These are phyloP conservation scores for Symbiodinium natans DNA, from an alignment of 73 alveolate species.

Conservation along the genomic window DNA sequence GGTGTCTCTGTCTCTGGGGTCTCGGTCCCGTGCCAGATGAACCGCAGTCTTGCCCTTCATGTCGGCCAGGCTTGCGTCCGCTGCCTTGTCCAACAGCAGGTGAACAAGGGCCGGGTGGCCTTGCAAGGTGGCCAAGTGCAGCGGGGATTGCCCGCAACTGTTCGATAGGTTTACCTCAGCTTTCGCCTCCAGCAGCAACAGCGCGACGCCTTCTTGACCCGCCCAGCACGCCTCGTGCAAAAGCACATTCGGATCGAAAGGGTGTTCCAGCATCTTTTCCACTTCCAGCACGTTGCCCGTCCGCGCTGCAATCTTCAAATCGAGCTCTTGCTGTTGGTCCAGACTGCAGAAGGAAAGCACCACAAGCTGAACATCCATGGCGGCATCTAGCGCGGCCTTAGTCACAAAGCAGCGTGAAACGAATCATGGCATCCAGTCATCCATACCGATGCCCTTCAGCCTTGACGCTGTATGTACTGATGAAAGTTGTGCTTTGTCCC, in stretches of 20 bases:
- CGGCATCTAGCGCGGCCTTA: neutral
- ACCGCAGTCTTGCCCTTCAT: neutral
- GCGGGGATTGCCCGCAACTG: neutral
- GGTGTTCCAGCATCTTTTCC: neutral
- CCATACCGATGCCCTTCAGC: too few species aligned
- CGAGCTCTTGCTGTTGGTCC: neutral
- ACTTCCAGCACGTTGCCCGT: neutral
- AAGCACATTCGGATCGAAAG: neutral
- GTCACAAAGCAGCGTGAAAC: neutral
- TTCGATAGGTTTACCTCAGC: neutral
- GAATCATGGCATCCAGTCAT: too few species aligned
- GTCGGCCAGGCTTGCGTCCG: neutral
- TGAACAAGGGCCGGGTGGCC: neutral
- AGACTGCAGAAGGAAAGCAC: neutral
- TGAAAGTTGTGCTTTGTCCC: too few species aligned
- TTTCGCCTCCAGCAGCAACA: neutral
- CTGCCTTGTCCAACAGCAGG: neutral
- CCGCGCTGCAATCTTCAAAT: neutral
- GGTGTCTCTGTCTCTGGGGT: neutral
- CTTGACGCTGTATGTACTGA: too few species aligned
- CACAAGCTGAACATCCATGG: neutral
- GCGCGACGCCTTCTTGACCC: neutral
- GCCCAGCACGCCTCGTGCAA: neutral
- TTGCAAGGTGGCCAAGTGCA: neutral
- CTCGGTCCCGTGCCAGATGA: neutral